Evolutionary conservation across 768 basidiomycete genomes (phyloP), one percentile per base, ranked within the genome.

Genomic region (Pleurotus salmoneostramineus): DNA sequence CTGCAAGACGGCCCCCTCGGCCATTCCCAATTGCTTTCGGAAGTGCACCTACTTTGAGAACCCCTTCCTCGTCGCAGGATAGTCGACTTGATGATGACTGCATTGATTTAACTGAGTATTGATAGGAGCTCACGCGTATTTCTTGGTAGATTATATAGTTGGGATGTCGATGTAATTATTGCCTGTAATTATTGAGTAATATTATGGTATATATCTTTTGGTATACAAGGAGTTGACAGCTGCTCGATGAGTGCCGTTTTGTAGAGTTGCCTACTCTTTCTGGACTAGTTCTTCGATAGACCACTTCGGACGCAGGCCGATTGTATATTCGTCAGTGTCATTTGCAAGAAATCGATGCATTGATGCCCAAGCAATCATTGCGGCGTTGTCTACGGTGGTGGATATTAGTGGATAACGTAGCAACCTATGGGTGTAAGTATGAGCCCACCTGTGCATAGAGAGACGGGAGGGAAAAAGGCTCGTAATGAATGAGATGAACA

Each of bases 331-430:
- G 63, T 88, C 88, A 45, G 78, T 71, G 58, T 88, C 84, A 3
- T 74, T 74, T 0, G 73, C 74, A 27, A 88, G 76, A 60, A 97
- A 90, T 10, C 94, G 83, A 63, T 87, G 74, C 81, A 95, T 88
- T 0, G 91, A 87, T 3, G 95, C 90, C 91, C 89, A 96, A 2
- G 83, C 96, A 62, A 98, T 91, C 96, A 98, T 98, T 6, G 84
- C 95, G 0, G 96, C 96, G 69, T 98, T 98, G 65, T 98, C 96
- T 95, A 62, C 0, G 40, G 8, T 10, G 17, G 8, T 10, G 17
- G 15, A 6, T 17, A 17, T 45, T 10, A 49, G 27, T 2, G 27
- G 56, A 27, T 17, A 50, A 34, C 50, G 11, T 34, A 33, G 46
- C 17, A 3, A 12, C 17, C 49, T 33, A 48, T 12, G 27, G 42